Evolutionary conservation across 2,329 filamentous ascomycete species (phyloP).

Genomic region (Penicillium sp.): DNA sequence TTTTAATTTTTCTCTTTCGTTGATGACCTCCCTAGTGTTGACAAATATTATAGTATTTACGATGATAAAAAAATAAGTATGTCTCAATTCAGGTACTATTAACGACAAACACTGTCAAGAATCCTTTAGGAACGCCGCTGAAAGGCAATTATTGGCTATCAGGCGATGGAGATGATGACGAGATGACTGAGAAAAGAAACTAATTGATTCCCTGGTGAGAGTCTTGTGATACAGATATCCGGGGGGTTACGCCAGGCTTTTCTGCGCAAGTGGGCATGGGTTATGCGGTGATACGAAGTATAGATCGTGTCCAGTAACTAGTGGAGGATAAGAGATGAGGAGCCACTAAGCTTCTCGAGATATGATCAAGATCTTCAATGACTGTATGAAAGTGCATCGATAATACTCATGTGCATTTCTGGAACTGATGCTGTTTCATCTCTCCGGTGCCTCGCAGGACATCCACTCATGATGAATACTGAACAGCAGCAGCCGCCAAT

Average conservation of each 20-base stretch:
- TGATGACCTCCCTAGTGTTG: background rate
- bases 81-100: background rate
- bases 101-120: background rate
- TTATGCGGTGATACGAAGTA: conserved; percentile 23
- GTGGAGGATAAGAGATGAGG: conserved; percentile 15
- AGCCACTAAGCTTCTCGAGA: conserved; percentile 2
- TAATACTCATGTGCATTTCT: background rate
- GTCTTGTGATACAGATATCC: conserved; percentile 16
- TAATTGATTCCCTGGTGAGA: conserved; percentile 27
- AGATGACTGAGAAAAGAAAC: conserved; percentile 15
- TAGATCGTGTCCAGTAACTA: conserved; percentile 21
- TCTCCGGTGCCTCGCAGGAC: background rate
- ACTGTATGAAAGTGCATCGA: background rate
- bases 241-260: conserved; percentile 29
- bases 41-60: background rate
- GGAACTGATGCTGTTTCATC: background rate
- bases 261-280: conserved; percentile 26
- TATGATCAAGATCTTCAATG: background rate
- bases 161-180: conserved; percentile 17
- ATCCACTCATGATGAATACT: too few relatives aligned
- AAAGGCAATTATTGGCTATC: background rate
- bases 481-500: background rate
- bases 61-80: background rate
- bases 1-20: background rate
- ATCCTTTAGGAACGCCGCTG: background rate